Base-by-base conservation (phyloP, 352 stramenopile genomes). In the Phytophthora sojae region DNA sequence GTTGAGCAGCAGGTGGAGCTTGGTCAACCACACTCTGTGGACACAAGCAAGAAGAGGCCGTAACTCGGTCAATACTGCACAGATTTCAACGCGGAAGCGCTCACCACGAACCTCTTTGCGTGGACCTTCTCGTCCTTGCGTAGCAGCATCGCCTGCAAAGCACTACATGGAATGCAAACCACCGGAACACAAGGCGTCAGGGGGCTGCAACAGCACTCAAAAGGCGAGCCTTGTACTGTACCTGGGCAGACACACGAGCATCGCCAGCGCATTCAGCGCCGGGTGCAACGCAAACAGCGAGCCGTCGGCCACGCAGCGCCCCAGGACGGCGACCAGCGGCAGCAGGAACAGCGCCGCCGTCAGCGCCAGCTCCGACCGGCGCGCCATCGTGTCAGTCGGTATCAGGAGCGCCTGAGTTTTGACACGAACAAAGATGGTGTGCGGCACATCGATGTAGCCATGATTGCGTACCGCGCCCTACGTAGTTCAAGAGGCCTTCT, bases 201-300 rank as follows among this genome's bases (percentile, higher is more conserved):
- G 12, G 23, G n/a, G 4, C 15, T 42, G 14, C 25, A 57, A 21
- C 17, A 26, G 14, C 7, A n/a, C n/a, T n/a, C n/a, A n/a, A n/a
- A n/a, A n/a, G n/a, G n/a, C n/a, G n/a, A n/a, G n/a, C n/a, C n/a
- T n/a, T n/a, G n/a, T n/a, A n/a, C n/a, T n/a, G n/a, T n/a, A n/a
- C n/a, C n/a, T n/a, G 39, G 85, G 85, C 5, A 85, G 71, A 51
- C 83, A 92, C 23, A 91, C 29, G 9, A 91, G 75, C 23, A 80
- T 76, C 17, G 82, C 79, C 55, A 91, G 25, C 12, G 79, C 71
- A 23, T 92, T 93, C 3, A 85, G 47, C 3, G 79, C 79, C 17
- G 85, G 71, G 32, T 93, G 85, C 21, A 91, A 54, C 17, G 80
- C 75, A 32, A 93, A 86, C 9, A 86, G 63, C 17, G 85, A 86